phyloP scores from a whole-genome alignment of 805 yeast genomes.

The Candida vaughaniae region DNA sequence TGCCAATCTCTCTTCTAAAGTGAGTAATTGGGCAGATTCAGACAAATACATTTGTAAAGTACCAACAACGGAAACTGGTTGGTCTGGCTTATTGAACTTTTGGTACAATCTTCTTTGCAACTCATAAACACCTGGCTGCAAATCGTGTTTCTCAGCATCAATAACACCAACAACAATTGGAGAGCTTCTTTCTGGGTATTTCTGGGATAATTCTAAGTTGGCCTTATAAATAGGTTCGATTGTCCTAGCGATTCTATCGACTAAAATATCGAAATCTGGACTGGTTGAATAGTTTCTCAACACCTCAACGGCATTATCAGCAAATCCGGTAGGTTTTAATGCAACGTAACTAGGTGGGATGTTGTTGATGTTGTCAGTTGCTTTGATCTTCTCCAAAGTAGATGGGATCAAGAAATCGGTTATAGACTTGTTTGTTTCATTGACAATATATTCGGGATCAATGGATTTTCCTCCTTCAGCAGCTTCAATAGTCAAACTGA shows the following conservation, averaged over 20 bases:
- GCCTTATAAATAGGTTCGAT: constrained; percentile 55
- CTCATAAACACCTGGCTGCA: constrained; percentile 89
- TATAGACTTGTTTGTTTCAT: constrained; percentile 65
- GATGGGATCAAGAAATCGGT: constrained; percentile 69
- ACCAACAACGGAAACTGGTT: constrained; percentile 73
- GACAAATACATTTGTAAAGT: constrained; percentile 90
- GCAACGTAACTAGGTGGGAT: constrained; percentile 93
- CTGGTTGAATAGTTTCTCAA: constrained; percentile 53
- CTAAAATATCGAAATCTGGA: constrained; percentile 54
- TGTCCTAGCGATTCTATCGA: constrained; percentile 63
- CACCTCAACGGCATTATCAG: constrained; percentile 71
- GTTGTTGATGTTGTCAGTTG: constrained; percentile 51
- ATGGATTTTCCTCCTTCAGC: constrained; percentile 73
- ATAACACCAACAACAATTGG: constrained; percentile 77
- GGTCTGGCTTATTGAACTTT: constrained; percentile 61
- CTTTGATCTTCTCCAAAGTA: constrained; percentile 56
- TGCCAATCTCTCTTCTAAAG: constrained; percentile 66
- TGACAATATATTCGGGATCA: constrained; percentile 58
- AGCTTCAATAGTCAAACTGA: constrained; percentile 91
- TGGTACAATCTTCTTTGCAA: constrained; percentile 79
- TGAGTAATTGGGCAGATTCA: constrained; percentile 62
- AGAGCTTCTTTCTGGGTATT: constrained; percentile 62
- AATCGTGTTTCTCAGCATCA: constrained; percentile 88
- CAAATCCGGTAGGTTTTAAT: constrained; percentile 88
- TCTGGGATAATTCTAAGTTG: constrained; percentile 47